Percentiles rank a stretch among this genome's conserved stretches.
These are phyloP conservation scores for Ganoderma sinense DNA, from an alignment of 1,284 basidiomycete species.

Conservation along the genomic window DNA sequence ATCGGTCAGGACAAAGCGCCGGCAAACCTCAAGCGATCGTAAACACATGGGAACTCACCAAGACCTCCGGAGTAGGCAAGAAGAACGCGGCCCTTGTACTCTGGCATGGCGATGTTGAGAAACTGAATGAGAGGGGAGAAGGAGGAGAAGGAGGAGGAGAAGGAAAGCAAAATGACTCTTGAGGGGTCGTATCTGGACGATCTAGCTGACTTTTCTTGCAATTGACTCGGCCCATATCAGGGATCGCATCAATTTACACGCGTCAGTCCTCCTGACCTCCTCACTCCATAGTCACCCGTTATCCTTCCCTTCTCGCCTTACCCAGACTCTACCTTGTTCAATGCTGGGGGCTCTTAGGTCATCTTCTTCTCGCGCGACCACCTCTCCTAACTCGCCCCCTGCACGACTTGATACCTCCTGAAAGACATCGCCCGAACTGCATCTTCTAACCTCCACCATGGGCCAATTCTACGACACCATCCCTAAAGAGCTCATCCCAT, in stretches of 20 bases:
- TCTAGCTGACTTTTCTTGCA: background rate
- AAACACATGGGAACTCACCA: slow-evolving; percentile 63
- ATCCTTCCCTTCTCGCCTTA: background rate
- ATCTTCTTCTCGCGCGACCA: background rate
- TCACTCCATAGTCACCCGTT: background rate
- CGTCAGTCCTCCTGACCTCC: background rate
- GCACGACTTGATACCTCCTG: background rate
- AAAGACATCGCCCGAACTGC: background rate
- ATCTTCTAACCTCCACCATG: slow-evolving; percentile 42
- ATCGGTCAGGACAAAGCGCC: slow-evolving; percentile 2
- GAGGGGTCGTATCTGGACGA: background rate
- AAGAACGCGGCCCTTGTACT: slow-evolving; percentile 83
- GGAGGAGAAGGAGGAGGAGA: background rate
- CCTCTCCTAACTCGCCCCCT: background rate
- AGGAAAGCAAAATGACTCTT: background rate
- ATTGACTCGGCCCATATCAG: background rate
- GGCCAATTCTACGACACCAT: slow-evolving; percentile 58
- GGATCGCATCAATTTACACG: background rate
- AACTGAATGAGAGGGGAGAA: background rate
- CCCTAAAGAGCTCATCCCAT: slow-evolving; percentile 52
- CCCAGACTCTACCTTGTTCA: background rate
- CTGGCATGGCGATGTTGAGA: slow-evolving; percentile 36
- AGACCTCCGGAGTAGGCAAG: slow-evolving; percentile 98
- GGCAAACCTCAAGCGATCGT: background rate
- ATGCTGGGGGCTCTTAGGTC: background rate